Conservation (phyloP, 179 eudicot species). For the Corrigiola litoralis region DNA sequence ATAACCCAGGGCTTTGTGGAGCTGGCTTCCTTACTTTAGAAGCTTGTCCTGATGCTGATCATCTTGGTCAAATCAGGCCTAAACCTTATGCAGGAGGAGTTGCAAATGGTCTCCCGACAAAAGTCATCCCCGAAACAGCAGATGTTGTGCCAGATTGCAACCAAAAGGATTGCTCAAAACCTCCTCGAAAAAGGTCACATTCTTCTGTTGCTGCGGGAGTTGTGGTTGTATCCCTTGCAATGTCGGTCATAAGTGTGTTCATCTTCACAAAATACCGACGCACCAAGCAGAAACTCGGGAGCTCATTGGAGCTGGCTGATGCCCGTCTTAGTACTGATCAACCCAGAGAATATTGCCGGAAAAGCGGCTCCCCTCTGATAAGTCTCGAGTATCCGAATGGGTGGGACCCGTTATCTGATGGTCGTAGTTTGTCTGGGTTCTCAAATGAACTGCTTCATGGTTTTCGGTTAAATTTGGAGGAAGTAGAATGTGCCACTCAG, state of each 20-base stretch:
- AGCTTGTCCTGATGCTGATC: conserved; percentile 45
- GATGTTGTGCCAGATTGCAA: conserved; percentile 45
- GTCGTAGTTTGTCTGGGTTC: conserved; percentile 37
- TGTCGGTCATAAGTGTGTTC: conserved; percentile 43
- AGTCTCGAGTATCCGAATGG: conserved; percentile 74
- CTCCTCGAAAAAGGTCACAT: conserved; percentile 31
- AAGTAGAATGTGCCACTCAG: conserved; percentile 68
- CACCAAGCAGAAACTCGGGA: conserved; percentile 70
- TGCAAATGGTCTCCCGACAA: conserved; percentile 28
- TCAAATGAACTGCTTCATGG: conserved; percentile 47
- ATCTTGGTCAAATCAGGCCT: conserved; percentile 36
- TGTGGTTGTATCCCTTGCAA: conserved; percentile 28
- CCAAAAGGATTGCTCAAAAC: conserved; percentile 34
- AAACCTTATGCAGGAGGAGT: conserved; percentile 47
- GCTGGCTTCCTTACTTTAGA: conserved; percentile 45
- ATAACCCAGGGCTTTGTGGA: conserved; percentile 81
- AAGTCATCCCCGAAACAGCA: conserved; percentile 66
- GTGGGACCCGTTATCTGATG: conserved; percentile 74
- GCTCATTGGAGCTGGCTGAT: conserved; percentile 49
- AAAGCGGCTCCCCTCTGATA: conserved; percentile 64
- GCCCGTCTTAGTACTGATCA: conserved; percentile 63
- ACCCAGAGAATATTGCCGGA: conserved; percentile 47
- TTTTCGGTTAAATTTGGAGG: conserved; percentile 63
- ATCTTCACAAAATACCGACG: conserved; percentile 57
- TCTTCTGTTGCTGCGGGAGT: conserved; percentile 47